A percentile compares a stretch with the other conserved stretches of the same genome.
Evolutionary conservation across 176 grass and related monocot genomes (phyloP).

Genomic region (Themeda triandra): DNA sequence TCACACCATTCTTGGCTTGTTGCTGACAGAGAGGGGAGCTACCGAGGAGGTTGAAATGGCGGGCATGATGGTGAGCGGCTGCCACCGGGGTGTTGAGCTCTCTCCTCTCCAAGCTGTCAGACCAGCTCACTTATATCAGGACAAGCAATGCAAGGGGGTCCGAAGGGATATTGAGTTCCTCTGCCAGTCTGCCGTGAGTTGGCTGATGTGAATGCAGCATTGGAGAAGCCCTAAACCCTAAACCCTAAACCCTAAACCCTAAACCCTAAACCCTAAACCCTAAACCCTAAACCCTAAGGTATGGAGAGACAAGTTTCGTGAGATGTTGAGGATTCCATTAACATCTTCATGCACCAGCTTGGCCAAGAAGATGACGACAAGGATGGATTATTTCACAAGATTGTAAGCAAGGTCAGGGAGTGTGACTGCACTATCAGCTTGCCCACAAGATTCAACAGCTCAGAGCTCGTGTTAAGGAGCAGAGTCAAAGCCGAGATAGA

Average conservation of each 20-base stretch:
- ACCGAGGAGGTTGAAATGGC: neutral
- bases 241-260: no score
- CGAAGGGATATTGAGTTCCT: neutral
- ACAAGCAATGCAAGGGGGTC: neutral
- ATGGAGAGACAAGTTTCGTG: neutral
- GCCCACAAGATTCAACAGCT: neutral
- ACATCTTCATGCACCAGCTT: neutral
- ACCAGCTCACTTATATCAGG: neutral
- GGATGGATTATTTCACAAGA: neutral
- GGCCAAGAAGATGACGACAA: neutral
- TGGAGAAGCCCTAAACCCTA: no score
- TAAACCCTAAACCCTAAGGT: no score
- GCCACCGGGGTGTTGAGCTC: neutral
- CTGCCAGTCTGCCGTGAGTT: neutral
- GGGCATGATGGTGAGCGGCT: neutral
- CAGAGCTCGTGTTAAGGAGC: neutral
- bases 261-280: no score
- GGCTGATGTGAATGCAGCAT: neutral
- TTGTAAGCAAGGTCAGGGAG: neutral
- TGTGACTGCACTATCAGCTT: neutral
- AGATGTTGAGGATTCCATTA: slow-evolving; percentile 1
- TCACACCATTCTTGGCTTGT: no score
- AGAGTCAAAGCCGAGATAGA: neutral
- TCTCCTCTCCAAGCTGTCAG: neutral
- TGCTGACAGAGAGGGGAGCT: neutral